Conservation (phyloP, 371 early-diverging fungal species). For the Actinomortierella wolfii region DNA sequence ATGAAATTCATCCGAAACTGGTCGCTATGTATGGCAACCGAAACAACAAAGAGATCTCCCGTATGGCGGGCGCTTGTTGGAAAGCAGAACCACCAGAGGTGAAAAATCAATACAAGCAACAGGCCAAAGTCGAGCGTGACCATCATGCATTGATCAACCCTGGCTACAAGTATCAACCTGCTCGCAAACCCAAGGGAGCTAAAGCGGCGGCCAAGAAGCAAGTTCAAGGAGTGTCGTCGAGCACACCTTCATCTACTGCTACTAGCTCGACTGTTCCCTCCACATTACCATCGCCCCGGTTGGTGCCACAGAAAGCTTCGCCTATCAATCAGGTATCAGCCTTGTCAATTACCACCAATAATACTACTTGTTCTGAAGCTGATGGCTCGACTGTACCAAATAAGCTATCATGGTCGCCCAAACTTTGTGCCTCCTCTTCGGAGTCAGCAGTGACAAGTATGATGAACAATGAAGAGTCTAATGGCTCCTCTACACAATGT, state of each 20-base stretch:
- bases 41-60: constrained; percentile 35
- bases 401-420: too few relatives aligned
- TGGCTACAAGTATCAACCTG: constrained; percentile 16
- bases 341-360: too few relatives aligned
- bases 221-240: background rate
- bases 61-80: constrained; percentile 29
- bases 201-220: background rate
- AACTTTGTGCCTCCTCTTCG: too few relatives aligned
- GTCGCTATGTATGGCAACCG: constrained; percentile 16
- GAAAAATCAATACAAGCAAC: constrained; percentile 17
- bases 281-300: too few relatives aligned
- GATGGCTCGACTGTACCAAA: too few relatives aligned
- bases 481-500: too few relatives aligned
- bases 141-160: constrained; percentile 18
- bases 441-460: too few relatives aligned
- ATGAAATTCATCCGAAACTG: constrained; percentile 13
- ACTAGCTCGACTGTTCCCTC: too few relatives aligned
- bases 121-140: constrained; percentile 14
- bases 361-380: too few relatives aligned
- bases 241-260: background rate
- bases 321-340: background rate
- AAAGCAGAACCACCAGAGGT: constrained; percentile 11
- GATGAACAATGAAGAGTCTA: too few relatives aligned
- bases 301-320: background rate
- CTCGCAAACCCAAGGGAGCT: too few relatives aligned